phyloP scores from a whole-genome alignment of 179 eudicot genomes.

The Vitellaria paradoxa region DNA sequence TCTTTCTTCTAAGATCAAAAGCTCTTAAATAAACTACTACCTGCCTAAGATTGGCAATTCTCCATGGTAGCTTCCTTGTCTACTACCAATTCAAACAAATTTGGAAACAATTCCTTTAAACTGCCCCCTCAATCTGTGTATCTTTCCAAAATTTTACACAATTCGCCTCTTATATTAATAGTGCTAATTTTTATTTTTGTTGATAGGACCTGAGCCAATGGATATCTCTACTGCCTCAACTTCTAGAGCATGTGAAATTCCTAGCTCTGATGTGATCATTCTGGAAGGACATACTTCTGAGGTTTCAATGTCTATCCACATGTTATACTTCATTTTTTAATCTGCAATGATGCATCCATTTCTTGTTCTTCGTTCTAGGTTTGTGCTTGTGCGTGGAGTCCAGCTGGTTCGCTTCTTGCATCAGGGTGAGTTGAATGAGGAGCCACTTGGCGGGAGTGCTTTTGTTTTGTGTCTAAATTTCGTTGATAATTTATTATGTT shows the following conservation, averaged over 20 bases:
- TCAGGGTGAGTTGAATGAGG: slow-evolving; percentile 52
- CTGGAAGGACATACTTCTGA: slow-evolving; percentile 71
- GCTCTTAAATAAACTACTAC: too few relatives aligned
- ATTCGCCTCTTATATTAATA: slow-evolving; percentile 3
- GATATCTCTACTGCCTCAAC: slow-evolving; percentile 32
- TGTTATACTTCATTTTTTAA: background rate
- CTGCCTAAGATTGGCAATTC: too few relatives aligned
- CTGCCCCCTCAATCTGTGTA: too few relatives aligned
- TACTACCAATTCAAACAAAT: too few relatives aligned
- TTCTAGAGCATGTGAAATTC: slow-evolving; percentile 31
- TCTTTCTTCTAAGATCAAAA: too few relatives aligned
- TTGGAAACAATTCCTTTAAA: too few relatives aligned
- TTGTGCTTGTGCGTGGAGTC: slow-evolving; percentile 83
- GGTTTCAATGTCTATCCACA: slow-evolving; percentile 31
- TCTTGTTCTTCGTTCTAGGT: slow-evolving; percentile 33
- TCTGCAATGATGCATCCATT: background rate
- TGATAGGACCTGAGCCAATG: slow-evolving; percentile 50
- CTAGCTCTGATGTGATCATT: slow-evolving; percentile 47
- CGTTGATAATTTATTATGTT: background rate
- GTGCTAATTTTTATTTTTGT: background rate
- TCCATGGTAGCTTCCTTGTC: too few relatives aligned
- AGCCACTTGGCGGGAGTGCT: background rate
- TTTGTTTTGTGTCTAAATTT: background rate
- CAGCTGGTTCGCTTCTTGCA: slow-evolving; percentile 63
- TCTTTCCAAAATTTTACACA: background rate